Conservation (phyloP, 345 rosid genomes). For the Fremontodendron californicum region DNA sequence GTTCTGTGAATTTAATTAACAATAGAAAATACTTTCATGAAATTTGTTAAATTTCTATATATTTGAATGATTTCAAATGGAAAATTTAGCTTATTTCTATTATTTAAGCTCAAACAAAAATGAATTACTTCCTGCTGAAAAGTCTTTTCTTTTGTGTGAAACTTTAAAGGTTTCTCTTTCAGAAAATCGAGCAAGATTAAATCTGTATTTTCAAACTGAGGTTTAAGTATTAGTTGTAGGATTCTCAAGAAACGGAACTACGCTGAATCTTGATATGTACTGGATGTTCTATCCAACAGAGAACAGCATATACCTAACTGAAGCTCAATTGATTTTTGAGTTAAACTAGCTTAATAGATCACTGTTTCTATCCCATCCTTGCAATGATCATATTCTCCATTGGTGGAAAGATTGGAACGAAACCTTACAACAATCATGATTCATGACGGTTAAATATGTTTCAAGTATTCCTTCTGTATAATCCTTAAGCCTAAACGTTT, state of each 20-base stretch:
- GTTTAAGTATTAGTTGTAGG: background rate
- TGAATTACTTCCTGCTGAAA: background rate
- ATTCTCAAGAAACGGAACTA: background rate
- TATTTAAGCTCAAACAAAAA: background rate
- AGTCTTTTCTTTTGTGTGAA: background rate
- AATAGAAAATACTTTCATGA: background rate
- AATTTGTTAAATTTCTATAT: background rate
- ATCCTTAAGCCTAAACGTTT: background rate
- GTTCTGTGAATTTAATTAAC: background rate
- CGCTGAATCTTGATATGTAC: background rate
- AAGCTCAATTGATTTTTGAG: background rate
- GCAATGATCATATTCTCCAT: background rate
- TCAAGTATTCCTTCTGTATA: background rate
- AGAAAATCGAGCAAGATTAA: background rate
- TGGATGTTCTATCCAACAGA: background rate
- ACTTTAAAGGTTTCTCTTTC: background rate
- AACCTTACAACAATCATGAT: too few relatives aligned
- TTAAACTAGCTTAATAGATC: background rate
- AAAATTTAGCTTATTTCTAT: background rate
- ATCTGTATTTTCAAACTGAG: background rate
- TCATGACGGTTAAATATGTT: too few relatives aligned
- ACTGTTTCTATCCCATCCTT: background rate
- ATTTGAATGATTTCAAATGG: background rate
- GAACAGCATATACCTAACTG: background rate
- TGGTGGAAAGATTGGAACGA: background rate